Evolutionary conservation across 768 basidiomycete species (phyloP).

Genomic region (Lenzites betulinus): DNA sequence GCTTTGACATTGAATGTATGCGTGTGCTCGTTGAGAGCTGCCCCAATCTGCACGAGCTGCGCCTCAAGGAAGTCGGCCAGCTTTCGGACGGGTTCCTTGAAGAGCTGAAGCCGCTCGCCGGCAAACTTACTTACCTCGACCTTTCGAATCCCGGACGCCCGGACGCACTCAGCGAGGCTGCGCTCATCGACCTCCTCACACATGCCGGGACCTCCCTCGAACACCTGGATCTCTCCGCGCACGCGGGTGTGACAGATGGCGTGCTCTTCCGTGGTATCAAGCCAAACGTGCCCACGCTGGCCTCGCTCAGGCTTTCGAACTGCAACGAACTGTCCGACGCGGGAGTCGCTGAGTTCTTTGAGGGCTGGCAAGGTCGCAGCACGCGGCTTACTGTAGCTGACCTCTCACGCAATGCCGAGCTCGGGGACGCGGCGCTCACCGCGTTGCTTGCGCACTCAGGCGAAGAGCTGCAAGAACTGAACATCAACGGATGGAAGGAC

Average conservation of each 20-base stretch:
- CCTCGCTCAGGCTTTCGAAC: constrained; percentile 54
- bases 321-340: constrained; percentile 66
- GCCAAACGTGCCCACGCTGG: constrained; percentile 48
- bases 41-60: constrained; percentile 65
- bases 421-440: constrained; percentile 54
- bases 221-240: constrained; percentile 71
- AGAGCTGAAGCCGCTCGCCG: constrained; percentile 48
- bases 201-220: constrained; percentile 56
- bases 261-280: constrained; percentile 64
- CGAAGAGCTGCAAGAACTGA: constrained; percentile 53
- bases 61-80: constrained; percentile 76
- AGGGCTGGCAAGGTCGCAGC: constrained; percentile 41
- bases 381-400: constrained; percentile 53
- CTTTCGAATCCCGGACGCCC: constrained; percentile 56
- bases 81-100: constrained; percentile 66
- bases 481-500: constrained; percentile 78
- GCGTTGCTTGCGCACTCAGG: constrained; percentile 75
- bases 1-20: constrained; percentile 76
- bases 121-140: constrained; percentile 60
- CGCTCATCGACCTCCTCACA: constrained; percentile 55
- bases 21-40: constrained; percentile 53
- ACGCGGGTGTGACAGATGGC: constrained; percentile 58
- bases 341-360: constrained; percentile 72
- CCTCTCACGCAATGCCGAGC: constrained; percentile 60
- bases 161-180: constrained; percentile 54